phyloP scores from a whole-genome alignment of 345 rosid genomes.

The Salix viminalis region DNA sequence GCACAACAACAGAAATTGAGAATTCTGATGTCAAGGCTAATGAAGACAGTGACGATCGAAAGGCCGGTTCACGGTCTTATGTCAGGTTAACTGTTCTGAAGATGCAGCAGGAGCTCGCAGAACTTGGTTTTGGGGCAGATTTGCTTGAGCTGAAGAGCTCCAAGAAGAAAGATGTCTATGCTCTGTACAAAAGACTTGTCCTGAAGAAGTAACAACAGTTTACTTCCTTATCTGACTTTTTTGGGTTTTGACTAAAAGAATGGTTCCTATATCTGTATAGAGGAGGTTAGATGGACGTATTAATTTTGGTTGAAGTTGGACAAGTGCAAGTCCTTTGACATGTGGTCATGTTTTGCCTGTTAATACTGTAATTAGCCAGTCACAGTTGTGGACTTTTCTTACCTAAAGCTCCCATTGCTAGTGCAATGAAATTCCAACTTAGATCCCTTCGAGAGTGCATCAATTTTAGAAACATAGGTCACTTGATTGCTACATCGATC shows the following conservation, averaged over 20 bases:
- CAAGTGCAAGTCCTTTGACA: background rate
- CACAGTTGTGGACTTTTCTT: background rate
- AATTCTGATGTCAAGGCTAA: background rate
- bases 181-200: slow-evolving; percentile 31
- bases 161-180: slow-evolving; percentile 39
- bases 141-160: slow-evolving; percentile 36
- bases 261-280: background rate
- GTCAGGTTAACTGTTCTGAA: slow-evolving; percentile 32
- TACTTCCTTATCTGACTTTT: background rate
- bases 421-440: background rate
- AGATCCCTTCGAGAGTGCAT: background rate
- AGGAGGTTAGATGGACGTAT: background rate
- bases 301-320: background rate
- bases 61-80: slow-evolving; percentile 21
- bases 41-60: background rate
- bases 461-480: too few species aligned
- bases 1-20: slow-evolving; percentile 22
- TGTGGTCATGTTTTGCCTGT: background rate
- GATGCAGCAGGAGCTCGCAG: slow-evolving; percentile 33
- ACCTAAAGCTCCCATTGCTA: background rate
- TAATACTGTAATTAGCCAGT: background rate
- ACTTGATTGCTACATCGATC: background rate
- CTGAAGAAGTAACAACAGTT: slow-evolving; percentile 19
- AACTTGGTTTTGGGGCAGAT: slow-evolving; percentile 37
- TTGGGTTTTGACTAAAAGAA: background rate